phyloP scores from a whole-genome alignment of 257 asterid species.

The Solanum medicagineum region DNA sequence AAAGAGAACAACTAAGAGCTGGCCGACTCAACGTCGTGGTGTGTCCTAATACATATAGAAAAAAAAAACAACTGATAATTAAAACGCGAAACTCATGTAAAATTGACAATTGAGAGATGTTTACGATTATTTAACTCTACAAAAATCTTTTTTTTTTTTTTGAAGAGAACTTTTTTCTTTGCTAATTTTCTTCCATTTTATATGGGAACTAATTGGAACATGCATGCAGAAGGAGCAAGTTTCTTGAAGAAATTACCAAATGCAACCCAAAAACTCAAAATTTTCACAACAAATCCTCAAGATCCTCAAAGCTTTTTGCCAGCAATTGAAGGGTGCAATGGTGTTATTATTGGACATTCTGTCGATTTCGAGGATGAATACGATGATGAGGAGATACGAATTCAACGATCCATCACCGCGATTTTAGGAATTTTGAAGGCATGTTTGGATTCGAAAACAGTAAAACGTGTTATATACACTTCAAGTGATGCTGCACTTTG shows the following conservation, averaged over 20 bases:
- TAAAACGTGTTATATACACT: conserved; percentile 37
- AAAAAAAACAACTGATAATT: neutral
- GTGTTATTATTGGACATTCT: neutral
- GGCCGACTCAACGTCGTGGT: accelerated
- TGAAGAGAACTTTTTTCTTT: neutral
- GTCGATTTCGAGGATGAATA: neutral
- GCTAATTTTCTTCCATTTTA: neutral
- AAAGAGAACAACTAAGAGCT: neutral
- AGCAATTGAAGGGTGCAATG: neutral
- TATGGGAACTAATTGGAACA: neutral
- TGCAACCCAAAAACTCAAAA: neutral
- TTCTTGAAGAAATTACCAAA: neutral
- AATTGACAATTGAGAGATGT: accelerated
- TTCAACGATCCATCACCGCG: neutral
- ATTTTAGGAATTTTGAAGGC: neutral
- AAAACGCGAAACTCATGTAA: neutral
- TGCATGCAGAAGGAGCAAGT: neutral
- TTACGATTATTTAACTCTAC: neutral
- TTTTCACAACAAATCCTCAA: neutral
- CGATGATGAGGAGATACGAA: neutral
- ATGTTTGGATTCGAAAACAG: conserved; percentile 21
- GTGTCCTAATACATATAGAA: neutral
- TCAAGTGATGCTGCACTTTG: conserved; percentile 13
- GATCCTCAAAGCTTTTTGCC: neutral
- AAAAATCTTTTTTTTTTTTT: neutral